phyloP scores from a whole-genome alignment of 106 monocot species.

The Phalaenopsis equestris region DNA sequence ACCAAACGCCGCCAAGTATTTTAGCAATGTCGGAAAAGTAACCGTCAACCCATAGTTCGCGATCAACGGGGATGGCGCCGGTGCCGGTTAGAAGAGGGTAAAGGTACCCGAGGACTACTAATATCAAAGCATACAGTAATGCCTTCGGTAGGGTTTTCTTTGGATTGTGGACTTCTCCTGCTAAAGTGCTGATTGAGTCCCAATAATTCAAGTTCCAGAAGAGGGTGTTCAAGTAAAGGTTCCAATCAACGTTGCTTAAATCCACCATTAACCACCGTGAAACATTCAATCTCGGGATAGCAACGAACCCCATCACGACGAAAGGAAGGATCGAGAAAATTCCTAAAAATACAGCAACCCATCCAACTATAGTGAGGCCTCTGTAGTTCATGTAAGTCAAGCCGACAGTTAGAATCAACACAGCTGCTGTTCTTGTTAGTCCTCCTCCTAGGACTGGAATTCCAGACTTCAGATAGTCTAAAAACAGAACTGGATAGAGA shows the following conservation, averaged over 20 bases:
- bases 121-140: constrained; percentile 44
- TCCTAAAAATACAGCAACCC: constrained; percentile 56
- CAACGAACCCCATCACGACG: constrained; percentile 42
- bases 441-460: constrained; percentile 47
- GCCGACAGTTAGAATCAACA: constrained; percentile 32
- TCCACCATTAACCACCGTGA: constrained; percentile 39
- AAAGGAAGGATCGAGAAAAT: constrained; percentile 57
- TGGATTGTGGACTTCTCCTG: constrained; percentile 60
- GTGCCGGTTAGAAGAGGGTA: constrained; percentile 51
- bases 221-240: constrained; percentile 57
- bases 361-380: constrained; percentile 62
- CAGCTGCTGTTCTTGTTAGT: constrained; percentile 25
- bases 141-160: constrained; percentile 62
- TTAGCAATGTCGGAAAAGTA: constrained; percentile 62
- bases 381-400: constrained; percentile 66
- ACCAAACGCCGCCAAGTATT: constrained; percentile 44
- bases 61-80: constrained; percentile 36
- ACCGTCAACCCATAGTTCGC: constrained; percentile 55
- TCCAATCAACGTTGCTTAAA: constrained; percentile 36
- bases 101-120: constrained; percentile 48
- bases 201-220: constrained; percentile 84
- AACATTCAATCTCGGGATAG: constrained; percentile 38
- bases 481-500: constrained; percentile 59
- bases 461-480: constrained; percentile 60
- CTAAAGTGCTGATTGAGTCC: constrained; percentile 66